Evolutionary conservation across 768 basidiomycete species (phyloP).

Genomic region (Pisolithus sp.): DNA sequence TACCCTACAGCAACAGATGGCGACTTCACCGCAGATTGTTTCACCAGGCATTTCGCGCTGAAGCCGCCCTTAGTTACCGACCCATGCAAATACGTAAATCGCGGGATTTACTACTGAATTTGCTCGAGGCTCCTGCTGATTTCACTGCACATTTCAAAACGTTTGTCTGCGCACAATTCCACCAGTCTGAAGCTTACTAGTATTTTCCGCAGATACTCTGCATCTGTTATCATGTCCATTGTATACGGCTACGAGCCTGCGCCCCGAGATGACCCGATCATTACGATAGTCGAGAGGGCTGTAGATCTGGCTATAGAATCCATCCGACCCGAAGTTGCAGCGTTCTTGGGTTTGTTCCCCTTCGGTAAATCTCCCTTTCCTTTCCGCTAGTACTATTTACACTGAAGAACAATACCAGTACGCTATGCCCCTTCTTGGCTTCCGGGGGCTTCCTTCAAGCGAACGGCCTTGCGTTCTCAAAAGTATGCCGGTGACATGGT

Average conservation of each 20-base stretch:
- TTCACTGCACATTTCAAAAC: constrained; percentile 19
- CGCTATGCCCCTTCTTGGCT: constrained; percentile 34
- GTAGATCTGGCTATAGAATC: constrained; percentile 13
- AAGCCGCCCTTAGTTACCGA: constrained; percentile 15
- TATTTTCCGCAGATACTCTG: constrained; percentile 12
- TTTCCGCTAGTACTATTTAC: not conserved
- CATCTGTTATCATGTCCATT: constrained; percentile 24
- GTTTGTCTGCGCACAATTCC: constrained; percentile 6
- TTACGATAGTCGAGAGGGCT: constrained; percentile 21
- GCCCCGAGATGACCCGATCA: constrained; percentile 20
- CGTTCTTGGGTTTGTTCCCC: constrained; percentile 31
- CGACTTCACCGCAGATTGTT: constrained; percentile 24
- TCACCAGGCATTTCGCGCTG: constrained; percentile 21
- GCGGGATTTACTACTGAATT: constrained; percentile 18
- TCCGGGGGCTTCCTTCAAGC: constrained; percentile 33
- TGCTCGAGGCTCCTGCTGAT: constrained; percentile 16
- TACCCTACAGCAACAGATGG: constrained; percentile 23
- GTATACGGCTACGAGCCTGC: constrained; percentile 27
- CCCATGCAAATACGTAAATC: constrained; percentile 20
- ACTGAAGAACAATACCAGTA: constrained; percentile 15
- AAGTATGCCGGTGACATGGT: constrained; percentile 17
- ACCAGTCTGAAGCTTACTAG: not conserved
- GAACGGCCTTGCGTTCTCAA: constrained; percentile 18
- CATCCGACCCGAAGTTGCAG: constrained; percentile 25
- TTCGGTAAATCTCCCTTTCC: constrained; percentile 24